phyloP scores from a whole-genome alignment of 1,284 basidiomycete species.

The Mycena sp. region DNA sequence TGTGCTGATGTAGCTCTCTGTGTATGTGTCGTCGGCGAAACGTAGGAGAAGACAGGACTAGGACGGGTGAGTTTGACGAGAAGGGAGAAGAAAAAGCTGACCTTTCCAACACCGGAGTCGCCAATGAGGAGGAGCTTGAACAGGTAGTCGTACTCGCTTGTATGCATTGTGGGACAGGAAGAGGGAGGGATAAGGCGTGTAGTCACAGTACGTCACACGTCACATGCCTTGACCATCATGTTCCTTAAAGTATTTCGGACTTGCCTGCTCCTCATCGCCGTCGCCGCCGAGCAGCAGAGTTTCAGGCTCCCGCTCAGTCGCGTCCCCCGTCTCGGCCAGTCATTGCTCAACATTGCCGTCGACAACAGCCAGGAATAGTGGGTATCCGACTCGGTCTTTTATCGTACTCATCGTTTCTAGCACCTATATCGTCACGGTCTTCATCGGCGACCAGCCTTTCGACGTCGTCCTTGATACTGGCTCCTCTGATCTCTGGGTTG shows the following conservation, averaged over 20 bases:
- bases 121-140: conserved; percentile 96
- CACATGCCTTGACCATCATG: background rate
- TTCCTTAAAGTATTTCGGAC: background rate
- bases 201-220: background rate
- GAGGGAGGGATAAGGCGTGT: conserved; percentile 18
- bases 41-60: conserved; percentile 97
- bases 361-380: conserved; percentile 24
- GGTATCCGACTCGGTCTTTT: background rate
- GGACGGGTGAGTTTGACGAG: conserved; percentile 32
- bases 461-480: conserved; percentile 21
- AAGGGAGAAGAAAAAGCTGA: conserved; percentile 45
- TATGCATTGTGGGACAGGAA: conserved; percentile 75
- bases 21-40: conserved; percentile 99
- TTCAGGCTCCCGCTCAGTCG: conserved; percentile 43
- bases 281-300: conserved; percentile 9
- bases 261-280: conserved; percentile 21
- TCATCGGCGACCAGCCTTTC: conserved; percentile 15
- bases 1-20: conserved; percentile 98
- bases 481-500: conserved; percentile 46
- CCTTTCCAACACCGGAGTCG: conserved; percentile 98
- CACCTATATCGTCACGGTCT: conserved; percentile 8
- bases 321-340: conserved; percentile 26
- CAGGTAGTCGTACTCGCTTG: conserved; percentile 96
- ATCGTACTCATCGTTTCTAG: conserved; percentile 10
- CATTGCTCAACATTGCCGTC: conserved; percentile 13